Base-by-base conservation (phyloP, 1,139 yeast genomes). In the Hyphopichia burtonii region DNA sequence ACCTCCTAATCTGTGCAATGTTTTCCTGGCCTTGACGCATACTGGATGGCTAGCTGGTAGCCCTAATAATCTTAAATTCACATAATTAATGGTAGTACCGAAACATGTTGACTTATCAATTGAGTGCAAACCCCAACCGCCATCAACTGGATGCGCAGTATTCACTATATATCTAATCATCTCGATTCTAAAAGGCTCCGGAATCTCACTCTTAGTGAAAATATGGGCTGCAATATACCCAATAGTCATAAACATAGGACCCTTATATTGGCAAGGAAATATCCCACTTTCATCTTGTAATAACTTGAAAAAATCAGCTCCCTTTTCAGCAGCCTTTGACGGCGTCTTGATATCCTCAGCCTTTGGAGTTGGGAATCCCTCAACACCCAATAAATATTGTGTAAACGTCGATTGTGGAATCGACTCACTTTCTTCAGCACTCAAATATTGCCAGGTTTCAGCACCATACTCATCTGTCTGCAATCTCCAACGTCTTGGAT, bases 51-150 rank as follows among this genome's bases (percentile, higher is more conserved):
- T 80, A 1, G 80, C 71, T 1, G 78, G 65, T 54, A 94, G 58
- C 0, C 99, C 99, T 43, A 93, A 54, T 9, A 94, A 64, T 46
- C 99, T 74, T 44, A 93, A 71, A 25, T 73, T 68, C 7, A 93
- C 84, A 61, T 94, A 94, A 63, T 90, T 90, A 56, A 93, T 78
- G 1, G 90, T 74, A 1, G 99, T 94, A 4, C 99, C 99, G 61
- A 90, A 91, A 51, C 94, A 94, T 0, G 99, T 94, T 7, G 95
- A 84, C 59, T 91, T 93, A 58, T 93, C 99, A 38, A 80, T 83
- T 3, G 90, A 80, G 58, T 93, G 98, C 40, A 94, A 73, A 0
- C 98, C 99, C 99, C 99, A 94, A 1, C 99, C 99, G n/a, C 99
- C 99, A 63, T 94, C 99, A 0, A 90, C 96, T 0, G 97, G 98